Conservation (phyloP, 1,284 basidiomycete genomes). For the Ustilago trichophora region DNA sequence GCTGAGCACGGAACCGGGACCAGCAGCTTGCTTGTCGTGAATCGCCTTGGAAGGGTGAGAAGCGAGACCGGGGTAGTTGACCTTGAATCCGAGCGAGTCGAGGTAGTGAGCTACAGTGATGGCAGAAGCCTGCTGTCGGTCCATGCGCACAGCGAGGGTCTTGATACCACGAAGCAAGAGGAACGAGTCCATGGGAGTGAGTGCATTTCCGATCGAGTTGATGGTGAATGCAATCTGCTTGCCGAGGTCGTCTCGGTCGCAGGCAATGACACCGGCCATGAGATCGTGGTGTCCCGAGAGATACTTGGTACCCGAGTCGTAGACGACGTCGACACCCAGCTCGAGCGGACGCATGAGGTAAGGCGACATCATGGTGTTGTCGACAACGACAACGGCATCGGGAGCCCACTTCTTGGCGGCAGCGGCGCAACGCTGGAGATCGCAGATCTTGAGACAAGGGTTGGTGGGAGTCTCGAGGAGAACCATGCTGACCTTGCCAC, state of each 20-base stretch:
- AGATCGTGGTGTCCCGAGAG: conserved; percentile 97
- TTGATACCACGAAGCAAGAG: conserved; percentile 94
- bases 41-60: conserved; percentile 84
- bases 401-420: conserved; percentile 60
- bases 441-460: conserved; percentile 93
- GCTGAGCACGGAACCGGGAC: conserved; percentile 91
- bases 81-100: conserved; percentile 84
- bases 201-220: conserved; percentile 96
- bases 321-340: conserved; percentile 94
- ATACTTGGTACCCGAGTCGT: conserved; percentile 98
- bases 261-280: conserved; percentile 81
- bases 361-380: conserved; percentile 99
- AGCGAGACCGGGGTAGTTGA: conserved; percentile 90
- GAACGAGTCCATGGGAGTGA: conserved; percentile 84
- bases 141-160: conserved; percentile 95
- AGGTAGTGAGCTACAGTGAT: conserved; percentile 88
- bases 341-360: conserved; percentile 95
- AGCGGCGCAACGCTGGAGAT: conserved; percentile 73
- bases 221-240: conserved; percentile 90
- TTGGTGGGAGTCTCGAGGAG: conserved; percentile 97
- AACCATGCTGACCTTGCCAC: conserved; percentile 57
- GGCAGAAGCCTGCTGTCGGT: conserved; percentile 87
- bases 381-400: conserved; percentile 68
- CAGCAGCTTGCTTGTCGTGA: conserved; percentile 80
- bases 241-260: conserved; percentile 88